phyloP scores from a whole-genome alignment of 306 rosid genomes.

The Glycyrrhiza uralensis region DNA sequence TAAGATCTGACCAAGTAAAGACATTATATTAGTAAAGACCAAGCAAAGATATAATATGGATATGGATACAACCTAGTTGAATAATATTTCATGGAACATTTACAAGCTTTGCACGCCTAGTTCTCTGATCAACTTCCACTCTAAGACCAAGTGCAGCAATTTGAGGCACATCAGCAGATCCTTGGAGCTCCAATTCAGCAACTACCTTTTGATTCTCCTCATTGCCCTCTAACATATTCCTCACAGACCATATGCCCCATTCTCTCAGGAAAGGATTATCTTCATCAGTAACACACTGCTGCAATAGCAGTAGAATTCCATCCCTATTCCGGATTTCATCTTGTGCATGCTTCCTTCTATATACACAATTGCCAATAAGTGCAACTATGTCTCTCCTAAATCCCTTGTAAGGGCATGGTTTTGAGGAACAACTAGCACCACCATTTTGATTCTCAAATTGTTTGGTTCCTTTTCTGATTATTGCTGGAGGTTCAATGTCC shows the following conservation, averaged over 20 bases:
- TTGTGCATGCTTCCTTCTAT: constrained; percentile 61
- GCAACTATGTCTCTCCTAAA: constrained; percentile 75
- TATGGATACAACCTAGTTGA: neutral
- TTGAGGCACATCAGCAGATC: constrained; percentile 65
- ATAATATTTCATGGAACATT: constrained; percentile 36
- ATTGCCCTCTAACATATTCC: constrained; percentile 72
- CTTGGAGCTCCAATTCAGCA: constrained; percentile 66
- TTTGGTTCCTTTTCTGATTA: constrained; percentile 50
- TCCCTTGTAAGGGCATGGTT: constrained; percentile 53
- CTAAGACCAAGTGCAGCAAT: constrained; percentile 64
- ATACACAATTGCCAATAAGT: constrained; percentile 63
- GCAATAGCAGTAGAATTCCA: constrained; percentile 69
- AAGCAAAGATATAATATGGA: neutral
- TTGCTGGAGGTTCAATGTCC: constrained; percentile 72
- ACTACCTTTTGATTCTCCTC: constrained; percentile 67
- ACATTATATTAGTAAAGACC: neutral
- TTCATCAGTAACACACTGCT: constrained; percentile 79
- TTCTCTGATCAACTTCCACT: constrained; percentile 66
- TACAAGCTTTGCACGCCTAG: constrained; percentile 68
- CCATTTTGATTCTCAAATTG: constrained; percentile 41
- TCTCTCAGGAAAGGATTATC: constrained; percentile 85
- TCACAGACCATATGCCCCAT: constrained; percentile 79
- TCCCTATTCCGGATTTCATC: constrained; percentile 52
- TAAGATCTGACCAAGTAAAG: neutral
- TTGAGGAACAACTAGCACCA: constrained; percentile 23